Evolutionary conservation across 2,329 filamentous ascomycete genomes (phyloP), one percentile per base, ranked within the genome.

Genomic region (Biscogniauxia marginata): DNA sequence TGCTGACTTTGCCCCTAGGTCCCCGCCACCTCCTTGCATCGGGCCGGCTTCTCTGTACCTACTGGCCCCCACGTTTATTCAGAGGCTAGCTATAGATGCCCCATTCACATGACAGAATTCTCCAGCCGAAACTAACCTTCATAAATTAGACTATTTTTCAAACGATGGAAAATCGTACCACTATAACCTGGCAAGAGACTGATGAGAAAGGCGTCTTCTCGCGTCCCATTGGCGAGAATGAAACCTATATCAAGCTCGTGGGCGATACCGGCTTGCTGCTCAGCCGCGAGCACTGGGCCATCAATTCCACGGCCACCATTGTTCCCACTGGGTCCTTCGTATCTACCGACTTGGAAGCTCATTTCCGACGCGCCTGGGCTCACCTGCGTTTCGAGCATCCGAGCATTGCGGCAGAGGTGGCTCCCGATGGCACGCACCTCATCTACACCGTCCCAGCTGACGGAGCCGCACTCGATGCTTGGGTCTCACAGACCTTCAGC

Each of bases 211-310:
- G 53, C 18, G 51, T 58, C 23, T 56, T 56, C 39, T 58, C 52
- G 46, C 54, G 54, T 6, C 39, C 56, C 5, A 57, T 59, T 34
- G 58, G 56, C 39, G 63, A 62, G 30, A 62, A 60, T 43, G 68
- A 71, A 60, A 61, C 54, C 4, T 72, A 67, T 30, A 67, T 70
- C 53, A 71, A 69, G 50, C 55, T 70, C 3, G 22, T 69, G n/a
- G 68, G 62, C n/a, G 68, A 71, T 44, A 49, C 57, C 21, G 65
- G 62, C 34, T 57, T 59, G 22, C 52, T 61, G 4, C 52, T 71
- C 8, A 64, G 67, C 23, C 67, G 69, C 46, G 70, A 73, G 54
- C 65, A 71, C 53, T 72, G 71, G 70, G 58, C 70, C 16, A 58
- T 72, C 49, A 67, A 67, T 22, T 60, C 62, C 3, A 59, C 62